phyloP scores from a whole-genome alignment of 805 yeast genomes.

The Candida schatavii region DNA sequence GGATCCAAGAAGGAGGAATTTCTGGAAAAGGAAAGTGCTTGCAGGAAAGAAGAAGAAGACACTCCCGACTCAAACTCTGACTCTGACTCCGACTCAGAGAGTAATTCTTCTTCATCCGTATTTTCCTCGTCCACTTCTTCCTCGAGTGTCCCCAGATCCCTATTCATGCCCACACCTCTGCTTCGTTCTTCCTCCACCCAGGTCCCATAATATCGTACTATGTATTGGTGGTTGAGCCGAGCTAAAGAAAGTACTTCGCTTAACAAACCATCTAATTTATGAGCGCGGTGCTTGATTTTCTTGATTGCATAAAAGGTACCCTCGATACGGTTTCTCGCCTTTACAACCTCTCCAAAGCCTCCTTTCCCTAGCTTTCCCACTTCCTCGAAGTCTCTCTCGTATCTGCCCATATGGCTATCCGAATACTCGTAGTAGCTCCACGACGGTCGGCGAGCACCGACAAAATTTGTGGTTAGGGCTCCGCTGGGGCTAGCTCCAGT shows the following conservation, averaged over 20 bases:
- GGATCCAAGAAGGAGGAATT: slow-evolving; percentile 20
- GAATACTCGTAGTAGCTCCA: neutral
- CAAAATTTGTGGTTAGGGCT: too few species aligned
- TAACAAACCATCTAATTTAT: slow-evolving; percentile 73
- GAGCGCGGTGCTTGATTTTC: slow-evolving; percentile 79
- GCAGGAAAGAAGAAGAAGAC: slow-evolving; percentile 15
- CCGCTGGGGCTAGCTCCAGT: slow-evolving; percentile 18
- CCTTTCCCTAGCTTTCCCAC: slow-evolving; percentile 89
- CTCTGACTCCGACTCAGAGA: neutral
- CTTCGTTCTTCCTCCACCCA: slow-evolving; percentile 97
- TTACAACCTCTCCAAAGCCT: slow-evolving; percentile 98
- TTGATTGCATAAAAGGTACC: slow-evolving; percentile 95
- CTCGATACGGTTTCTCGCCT: slow-evolving; percentile 88
- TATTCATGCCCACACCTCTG: too few species aligned
- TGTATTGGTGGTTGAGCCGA: slow-evolving; percentile 89
- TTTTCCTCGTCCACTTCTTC: slow-evolving; percentile 13
- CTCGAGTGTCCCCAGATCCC: slow-evolving; percentile 2
- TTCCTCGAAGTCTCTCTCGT: slow-evolving; percentile 92
- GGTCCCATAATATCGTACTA: slow-evolving; percentile 93
- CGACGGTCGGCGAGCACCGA: neutral
- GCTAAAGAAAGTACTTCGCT: slow-evolving; percentile 93
- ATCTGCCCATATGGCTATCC: slow-evolving; percentile 53
- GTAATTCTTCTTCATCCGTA: slow-evolving; percentile 17
- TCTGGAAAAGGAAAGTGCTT: slow-evolving; percentile 17
- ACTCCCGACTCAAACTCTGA: slow-evolving; percentile 9